Evolutionary conservation across 2,329 filamentous ascomycete genomes (phyloP).

Genomic region (Colletotrichum graminicola): DNA sequence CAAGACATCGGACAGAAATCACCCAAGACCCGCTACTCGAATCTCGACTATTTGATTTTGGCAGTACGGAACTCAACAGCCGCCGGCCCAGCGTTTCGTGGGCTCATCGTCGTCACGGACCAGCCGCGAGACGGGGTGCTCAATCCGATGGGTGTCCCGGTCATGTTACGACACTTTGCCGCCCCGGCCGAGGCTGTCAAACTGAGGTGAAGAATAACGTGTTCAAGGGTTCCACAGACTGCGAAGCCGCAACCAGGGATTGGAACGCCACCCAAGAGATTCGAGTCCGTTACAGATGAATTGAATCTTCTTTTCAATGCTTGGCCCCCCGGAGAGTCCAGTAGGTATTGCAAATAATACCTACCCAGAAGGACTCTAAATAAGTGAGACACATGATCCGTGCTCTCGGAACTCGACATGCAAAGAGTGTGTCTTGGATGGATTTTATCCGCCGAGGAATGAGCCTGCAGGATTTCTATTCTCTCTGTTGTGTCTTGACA

Average conservation of each 20-base stretch:
- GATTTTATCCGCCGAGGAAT: neutral
- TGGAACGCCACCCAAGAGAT: neutral
- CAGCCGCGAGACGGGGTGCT: constrained; percentile 12
- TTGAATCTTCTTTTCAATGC: neutral
- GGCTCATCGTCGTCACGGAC: neutral
- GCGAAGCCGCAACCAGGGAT: constrained; percentile 4
- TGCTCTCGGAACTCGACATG: constrained; percentile 22
- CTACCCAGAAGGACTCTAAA: neutral
- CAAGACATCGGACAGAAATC: constrained; percentile 32
- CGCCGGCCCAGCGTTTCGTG: constrained; percentile 11
- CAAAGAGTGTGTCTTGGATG: constrained; percentile 7
- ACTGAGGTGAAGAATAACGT: constrained; percentile 32
- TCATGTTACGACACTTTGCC: constrained; percentile 18
- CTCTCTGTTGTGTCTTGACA: constrained; percentile 3
- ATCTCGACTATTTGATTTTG: constrained; percentile 21
- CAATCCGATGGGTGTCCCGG: neutral
- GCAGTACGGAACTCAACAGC: constrained; percentile 2
- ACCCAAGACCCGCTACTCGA: constrained; percentile 15
- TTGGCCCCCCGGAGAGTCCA: neutral
- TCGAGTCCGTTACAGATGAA: neutral
- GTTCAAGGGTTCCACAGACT: constrained; percentile 5
- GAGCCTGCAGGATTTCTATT: neutral
- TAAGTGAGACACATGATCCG: neutral
- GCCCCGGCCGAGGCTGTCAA: constrained; percentile 22
- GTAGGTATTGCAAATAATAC: neutral